phyloP scores from a whole-genome alignment of 2,329 filamentous ascomycete species.

The Pyrenophora tritici-repentis region DNA sequence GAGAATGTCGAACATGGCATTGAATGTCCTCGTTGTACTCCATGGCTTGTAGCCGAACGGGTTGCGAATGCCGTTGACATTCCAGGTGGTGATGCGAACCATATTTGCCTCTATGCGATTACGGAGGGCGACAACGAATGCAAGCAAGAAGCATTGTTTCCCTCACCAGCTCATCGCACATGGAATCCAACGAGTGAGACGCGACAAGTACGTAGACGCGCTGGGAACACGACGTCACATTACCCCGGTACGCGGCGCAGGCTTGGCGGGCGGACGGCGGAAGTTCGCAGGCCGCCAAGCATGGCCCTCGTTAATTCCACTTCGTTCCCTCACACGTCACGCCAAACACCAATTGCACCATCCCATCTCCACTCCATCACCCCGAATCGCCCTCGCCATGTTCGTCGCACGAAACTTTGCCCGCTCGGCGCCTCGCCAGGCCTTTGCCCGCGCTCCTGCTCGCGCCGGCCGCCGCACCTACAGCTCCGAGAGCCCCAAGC shows the following conservation, averaged over 20 bases:
- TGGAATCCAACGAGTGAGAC: constrained; percentile 1
- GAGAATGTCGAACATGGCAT: constrained; percentile 88
- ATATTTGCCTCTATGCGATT: constrained; percentile 50
- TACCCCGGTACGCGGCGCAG: constrained; percentile 12
- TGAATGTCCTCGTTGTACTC: constrained; percentile 53
- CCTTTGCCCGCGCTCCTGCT: constrained; percentile 59
- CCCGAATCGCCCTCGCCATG: constrained; percentile 34
- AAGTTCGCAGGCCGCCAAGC: constrained; percentile 18
- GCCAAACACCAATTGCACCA: constrained; percentile 27
- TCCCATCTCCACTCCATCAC: constrained; percentile 42
- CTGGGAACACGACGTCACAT: constrained; percentile 33
- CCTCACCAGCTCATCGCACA: constrained; percentile 1
- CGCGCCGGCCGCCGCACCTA: constrained; percentile 73
- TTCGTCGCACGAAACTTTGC: constrained; percentile 39
- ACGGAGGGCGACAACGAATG: constrained; percentile 11
- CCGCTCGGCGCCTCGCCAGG: constrained; percentile 61
- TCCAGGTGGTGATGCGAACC: constrained; percentile 74
- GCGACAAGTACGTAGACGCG: constrained; percentile 12
- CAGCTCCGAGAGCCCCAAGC: constrained; percentile 64
- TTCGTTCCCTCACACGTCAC: constrained; percentile 28
- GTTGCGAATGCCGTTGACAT: constrained; percentile 61
- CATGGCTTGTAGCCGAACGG: constrained; percentile 60
- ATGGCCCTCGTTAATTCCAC: constrained; percentile 28
- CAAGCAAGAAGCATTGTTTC: constrained; percentile 10
- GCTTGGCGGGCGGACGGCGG: too few species aligned